Conservation (phyloP, 176 grass and related monocot genomes). For the Oryza officinalis region DNA sequence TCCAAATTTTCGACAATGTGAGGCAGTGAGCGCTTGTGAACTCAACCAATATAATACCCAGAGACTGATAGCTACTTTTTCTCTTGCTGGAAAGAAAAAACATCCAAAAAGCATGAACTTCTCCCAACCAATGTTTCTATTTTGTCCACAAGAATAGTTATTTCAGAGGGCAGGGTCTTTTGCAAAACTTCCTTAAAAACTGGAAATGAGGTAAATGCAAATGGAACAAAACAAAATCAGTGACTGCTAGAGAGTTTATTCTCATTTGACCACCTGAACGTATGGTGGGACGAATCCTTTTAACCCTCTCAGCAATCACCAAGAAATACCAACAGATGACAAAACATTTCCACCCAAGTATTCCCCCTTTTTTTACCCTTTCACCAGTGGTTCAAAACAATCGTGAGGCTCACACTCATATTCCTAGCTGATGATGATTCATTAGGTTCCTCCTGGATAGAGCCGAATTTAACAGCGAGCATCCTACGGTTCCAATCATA, state of each 20-base stretch:
- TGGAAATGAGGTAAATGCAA: not conserved
- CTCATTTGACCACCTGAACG: constrained; percentile 48
- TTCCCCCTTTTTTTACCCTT: constrained; percentile 16
- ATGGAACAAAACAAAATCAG: not conserved
- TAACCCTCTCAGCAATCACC: constrained; percentile 27
- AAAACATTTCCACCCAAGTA: constrained; percentile 44
- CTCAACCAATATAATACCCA: not conserved
- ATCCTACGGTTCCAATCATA: not conserved
- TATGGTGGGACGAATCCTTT: constrained; percentile 20
- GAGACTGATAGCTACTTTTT: not conserved
- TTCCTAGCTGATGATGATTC: constrained; percentile 29
- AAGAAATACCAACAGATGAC: constrained; percentile 24
- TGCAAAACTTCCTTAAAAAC: constrained; percentile 1
- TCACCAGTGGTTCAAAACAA: constrained; percentile 24
- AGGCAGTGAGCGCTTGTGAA: not conserved
- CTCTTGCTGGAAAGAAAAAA: constrained; percentile 28
- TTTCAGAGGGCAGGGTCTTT: constrained; percentile 3
- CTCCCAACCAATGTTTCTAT: constrained; percentile 32
- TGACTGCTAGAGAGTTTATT: constrained; percentile 31
- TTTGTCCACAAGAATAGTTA: constrained; percentile 12
- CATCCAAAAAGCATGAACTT: constrained; percentile 33
- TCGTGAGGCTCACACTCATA: constrained; percentile 23
- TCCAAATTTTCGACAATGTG: constrained; percentile 23
- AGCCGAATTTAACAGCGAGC: constrained; percentile 34
- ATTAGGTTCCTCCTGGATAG: constrained; percentile 40